Evolutionary conservation across 345 rosid genomes (phyloP), one percentile per base, ranked within the genome.

Genomic region (Dimocarpus longan): DNA sequence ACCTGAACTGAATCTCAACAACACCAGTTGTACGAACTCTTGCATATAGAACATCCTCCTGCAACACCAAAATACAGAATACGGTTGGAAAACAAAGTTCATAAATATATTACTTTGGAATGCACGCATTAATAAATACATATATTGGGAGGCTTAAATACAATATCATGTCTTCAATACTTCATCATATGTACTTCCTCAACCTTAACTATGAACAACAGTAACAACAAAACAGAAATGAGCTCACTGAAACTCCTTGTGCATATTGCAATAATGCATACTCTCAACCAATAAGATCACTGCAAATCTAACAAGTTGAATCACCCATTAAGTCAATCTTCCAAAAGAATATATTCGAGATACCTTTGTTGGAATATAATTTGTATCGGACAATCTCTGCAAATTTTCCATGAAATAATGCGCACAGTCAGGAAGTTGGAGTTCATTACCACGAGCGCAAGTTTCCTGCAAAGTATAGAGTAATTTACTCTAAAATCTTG

Each of bases 1-100:
- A 97, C 99, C 99, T 94, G 95, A 97, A 97, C 82, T 97, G 98
- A 83, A 97, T 94, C 88, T 94, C 98, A 64, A 97, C 98, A 11
- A 97, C 98, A 78, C 99, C 98, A 70, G 98, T 93, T 43, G 99
- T 97, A 70, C 99, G 98, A 78, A 94, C 93, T 89, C 99, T 90
- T 19, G 99, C 98, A 85, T 90, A 90, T 22, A 97, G 98, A 79
- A 97, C 90, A 82, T 97, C 99, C 56, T 97, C 99, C 98, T 94
- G 90, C 76, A 78, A 75, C 26, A 86, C 13, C 60, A 70, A 80
- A 80, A 60, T 24, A 54, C 42, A 62, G 66, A 70, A 71, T 79
- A 52, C 43, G n/a, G 44, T 26, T 39, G 62, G 68, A 69, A 10
- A 21, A 24, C 13, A 15, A 28, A 44, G 24, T 67, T 71, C 70